Conservation (phyloP, 2,329 filamentous ascomycete genomes). For the Xylaria sp. region DNA sequence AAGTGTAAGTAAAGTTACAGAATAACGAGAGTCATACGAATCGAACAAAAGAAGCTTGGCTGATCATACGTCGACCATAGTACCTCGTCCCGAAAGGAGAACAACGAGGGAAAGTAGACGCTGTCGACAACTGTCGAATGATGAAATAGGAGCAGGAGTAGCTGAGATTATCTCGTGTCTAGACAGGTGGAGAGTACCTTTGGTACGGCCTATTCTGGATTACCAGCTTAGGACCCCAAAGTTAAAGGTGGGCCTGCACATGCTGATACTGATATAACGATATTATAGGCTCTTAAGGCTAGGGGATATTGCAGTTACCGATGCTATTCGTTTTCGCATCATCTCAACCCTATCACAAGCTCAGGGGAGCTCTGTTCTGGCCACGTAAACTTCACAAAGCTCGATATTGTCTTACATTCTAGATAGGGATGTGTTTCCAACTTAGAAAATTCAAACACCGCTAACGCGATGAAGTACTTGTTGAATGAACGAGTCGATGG, state of each 20-base stretch:
- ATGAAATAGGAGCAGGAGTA: conserved; percentile 38
- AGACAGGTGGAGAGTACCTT: conserved; percentile 12
- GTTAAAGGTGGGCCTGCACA: not conserved
- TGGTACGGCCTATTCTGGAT: not conserved
- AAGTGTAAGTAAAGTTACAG: conserved; percentile 22
- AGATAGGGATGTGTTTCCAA: not conserved
- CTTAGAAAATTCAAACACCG: not conserved
- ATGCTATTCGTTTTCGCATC: not conserved
- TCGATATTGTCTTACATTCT: not conserved
- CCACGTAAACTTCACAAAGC: conserved; percentile 28
- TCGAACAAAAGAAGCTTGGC: conserved; percentile 22
- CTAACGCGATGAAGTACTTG: not conserved
- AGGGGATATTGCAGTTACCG: conserved; percentile 8
- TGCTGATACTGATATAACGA: conserved; percentile 11
- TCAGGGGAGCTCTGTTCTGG: not conserved
- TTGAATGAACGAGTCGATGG: not conserved
- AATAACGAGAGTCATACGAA: conserved; percentile 37
- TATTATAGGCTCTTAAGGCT: not conserved
- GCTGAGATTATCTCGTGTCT: conserved; percentile 31
- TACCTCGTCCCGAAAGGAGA: conserved; percentile 21
- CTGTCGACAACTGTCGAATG: conserved; percentile 34
- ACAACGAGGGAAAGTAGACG: conserved; percentile 18
- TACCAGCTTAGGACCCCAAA: not conserved
- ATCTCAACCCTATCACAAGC: not conserved
- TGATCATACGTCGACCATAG: conserved; percentile 31